These are phyloP conservation scores for Echium plantagineum DNA, from an alignment of 257 asterid species.

Conservation along the genomic window DNA sequence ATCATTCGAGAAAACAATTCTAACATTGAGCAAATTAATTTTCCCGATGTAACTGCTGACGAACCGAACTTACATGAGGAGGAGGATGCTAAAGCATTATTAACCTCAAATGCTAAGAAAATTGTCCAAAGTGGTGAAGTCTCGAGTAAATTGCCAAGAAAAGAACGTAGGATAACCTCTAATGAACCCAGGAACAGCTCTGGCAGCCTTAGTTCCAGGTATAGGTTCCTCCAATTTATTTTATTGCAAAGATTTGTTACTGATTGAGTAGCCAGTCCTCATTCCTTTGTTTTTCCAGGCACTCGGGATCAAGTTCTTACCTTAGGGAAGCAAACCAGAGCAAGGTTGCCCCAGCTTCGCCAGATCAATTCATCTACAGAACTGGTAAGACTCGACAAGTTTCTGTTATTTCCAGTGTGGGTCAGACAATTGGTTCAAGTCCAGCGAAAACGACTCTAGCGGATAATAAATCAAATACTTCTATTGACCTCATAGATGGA, in stretches of 20 bases:
- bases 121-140: conserved; percentile 8
- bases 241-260: neutral
- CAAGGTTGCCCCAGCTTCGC: conserved; percentile 50
- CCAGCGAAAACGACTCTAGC: conserved; percentile 10
- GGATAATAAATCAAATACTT: conserved; percentile 1
- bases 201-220: conserved; percentile 53
- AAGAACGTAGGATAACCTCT: conserved; percentile 17
- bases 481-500: conserved; percentile 15
- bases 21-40: conserved; percentile 9
- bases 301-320: conserved; percentile 23
- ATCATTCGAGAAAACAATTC: conserved; percentile 30
- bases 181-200: conserved; percentile 38
- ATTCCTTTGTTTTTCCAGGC: conserved; percentile 24
- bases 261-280: neutral
- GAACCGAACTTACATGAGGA: conserved; percentile 12
- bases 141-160: conserved; percentile 11
- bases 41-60: conserved; percentile 7
- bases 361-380: conserved; percentile 23
- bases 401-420: conserved; percentile 15
- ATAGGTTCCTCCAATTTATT: conserved; percentile 4
- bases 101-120: conserved; percentile 22
- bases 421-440: conserved; percentile 10
- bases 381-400: conserved; percentile 14
- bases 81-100: conserved; percentile 12
- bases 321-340: conserved; percentile 43